phyloP scores from a whole-genome alignment of 2,329 filamentous ascomycete species.

The Leptographium lundbergii region DNA sequence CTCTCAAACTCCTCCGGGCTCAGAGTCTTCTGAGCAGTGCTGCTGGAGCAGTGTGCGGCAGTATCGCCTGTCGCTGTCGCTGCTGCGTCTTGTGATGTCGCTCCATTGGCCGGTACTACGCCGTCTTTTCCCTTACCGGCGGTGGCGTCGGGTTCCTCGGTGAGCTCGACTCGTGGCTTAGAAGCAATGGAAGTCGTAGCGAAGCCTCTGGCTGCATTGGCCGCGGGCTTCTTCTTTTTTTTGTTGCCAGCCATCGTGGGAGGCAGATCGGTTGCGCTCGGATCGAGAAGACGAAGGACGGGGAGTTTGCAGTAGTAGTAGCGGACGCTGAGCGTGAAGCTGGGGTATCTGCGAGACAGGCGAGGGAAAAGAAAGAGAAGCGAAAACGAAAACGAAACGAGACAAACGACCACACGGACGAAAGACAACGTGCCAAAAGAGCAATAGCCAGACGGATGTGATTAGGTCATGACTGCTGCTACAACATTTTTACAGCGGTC shows the following conservation, averaged over 20 bases:
- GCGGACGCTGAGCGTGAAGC: background rate
- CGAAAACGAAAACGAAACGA: background rate
- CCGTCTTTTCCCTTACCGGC: constrained; percentile 8
- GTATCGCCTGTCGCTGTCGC: constrained; percentile 15
- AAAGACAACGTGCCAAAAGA: background rate
- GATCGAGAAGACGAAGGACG: background rate
- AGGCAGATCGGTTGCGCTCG: background rate
- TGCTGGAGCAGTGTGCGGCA: constrained; percentile 9
- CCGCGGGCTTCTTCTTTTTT: constrained; percentile 84
- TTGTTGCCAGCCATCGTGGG: constrained; percentile 56
- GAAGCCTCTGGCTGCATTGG: constrained; percentile 84
- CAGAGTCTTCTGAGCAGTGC: constrained; percentile 32
- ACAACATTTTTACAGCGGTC: no score
- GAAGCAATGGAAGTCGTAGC: constrained; percentile 87
- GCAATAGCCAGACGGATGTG: background rate
- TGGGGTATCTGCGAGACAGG: background rate
- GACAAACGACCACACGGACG: background rate
- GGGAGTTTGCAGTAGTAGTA: background rate
- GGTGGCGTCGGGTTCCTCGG: constrained; percentile 20
- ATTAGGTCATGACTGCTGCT: background rate
- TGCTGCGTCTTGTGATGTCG: background rate
- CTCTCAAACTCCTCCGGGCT: constrained; percentile 82
- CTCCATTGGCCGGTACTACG: background rate
- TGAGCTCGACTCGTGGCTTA: constrained; percentile 55
- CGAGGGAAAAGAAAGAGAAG: constrained; percentile 1